Evolutionary conservation across 1,284 basidiomycete species (phyloP).

Genomic region (Serendipita sp.): DNA sequence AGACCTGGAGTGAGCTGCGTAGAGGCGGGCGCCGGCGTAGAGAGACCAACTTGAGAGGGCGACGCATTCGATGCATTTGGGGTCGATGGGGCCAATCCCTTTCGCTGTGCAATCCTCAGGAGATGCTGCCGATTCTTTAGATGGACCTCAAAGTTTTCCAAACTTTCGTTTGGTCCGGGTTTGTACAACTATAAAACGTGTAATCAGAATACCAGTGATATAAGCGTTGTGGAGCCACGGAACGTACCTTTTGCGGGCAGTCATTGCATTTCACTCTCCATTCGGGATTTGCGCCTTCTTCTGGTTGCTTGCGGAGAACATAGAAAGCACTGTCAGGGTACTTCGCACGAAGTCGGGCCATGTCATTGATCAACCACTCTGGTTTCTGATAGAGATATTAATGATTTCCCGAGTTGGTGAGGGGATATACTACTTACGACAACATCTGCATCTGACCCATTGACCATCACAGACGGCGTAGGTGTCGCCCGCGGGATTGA

Average conservation of each 20-base stretch:
- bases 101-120: slow-evolving; percentile 28
- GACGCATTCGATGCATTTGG: not conserved
- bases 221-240: not conserved
- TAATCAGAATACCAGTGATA: not conserved
- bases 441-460: not conserved
- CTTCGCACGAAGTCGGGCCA: slow-evolving; percentile 48
- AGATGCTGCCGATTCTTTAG: slow-evolving; percentile 64
- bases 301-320: slow-evolving; percentile 43
- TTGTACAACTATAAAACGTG: slow-evolving; percentile 61
- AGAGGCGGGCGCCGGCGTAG: not conserved
- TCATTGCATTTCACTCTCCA: slow-evolving; percentile 92
- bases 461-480: not conserved
- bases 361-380: slow-evolving; percentile 52
- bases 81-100: not conserved
- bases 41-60: not conserved
- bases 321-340: slow-evolving; percentile 80
- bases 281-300: slow-evolving; percentile 43
- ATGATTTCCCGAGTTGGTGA: not conserved
- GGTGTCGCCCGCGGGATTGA: not conserved
- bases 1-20: not conserved
- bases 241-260: slow-evolving; percentile 78
- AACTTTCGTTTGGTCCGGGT: slow-evolving; percentile 77
- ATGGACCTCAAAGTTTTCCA: slow-evolving; percentile 89
- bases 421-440: not conserved
- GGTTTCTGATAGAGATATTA: slow-evolving; percentile 34